These are phyloP conservation scores for Boletus hoseneyae DNA, from an alignment of 1,284 basidiomycete genomes.

Conservation along the genomic window DNA sequence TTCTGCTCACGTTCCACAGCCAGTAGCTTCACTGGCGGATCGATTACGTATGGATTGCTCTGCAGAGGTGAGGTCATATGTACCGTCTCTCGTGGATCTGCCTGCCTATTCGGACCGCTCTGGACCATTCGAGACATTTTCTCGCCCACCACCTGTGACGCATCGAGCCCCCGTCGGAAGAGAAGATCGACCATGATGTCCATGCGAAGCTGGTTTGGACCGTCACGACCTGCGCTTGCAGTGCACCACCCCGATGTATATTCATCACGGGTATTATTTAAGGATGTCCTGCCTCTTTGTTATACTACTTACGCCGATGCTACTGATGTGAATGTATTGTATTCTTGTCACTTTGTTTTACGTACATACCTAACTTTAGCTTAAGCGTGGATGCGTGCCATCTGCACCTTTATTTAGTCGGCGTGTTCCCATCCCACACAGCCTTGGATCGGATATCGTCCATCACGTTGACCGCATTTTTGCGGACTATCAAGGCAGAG, in stretches of 20 bases:
- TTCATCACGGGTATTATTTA: slow-evolving; percentile 18
- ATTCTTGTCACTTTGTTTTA: slow-evolving; percentile 10
- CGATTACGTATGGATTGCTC: slow-evolving; percentile 47
- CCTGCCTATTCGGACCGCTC: slow-evolving; percentile 13
- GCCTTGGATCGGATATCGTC: slow-evolving; percentile 10
- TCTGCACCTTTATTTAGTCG: not conserved
- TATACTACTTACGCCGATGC: slow-evolving; percentile 19
- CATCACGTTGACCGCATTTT: slow-evolving; percentile 14
- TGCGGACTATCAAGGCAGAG: slow-evolving; percentile 19
- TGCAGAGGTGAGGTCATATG: slow-evolving; percentile 46
- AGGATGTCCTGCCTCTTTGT: slow-evolving; percentile 11
- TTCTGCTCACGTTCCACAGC: slow-evolving; percentile 22
- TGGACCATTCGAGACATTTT: slow-evolving; percentile 33
- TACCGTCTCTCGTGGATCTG: slow-evolving; percentile 23
- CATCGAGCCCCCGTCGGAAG: slow-evolving; percentile 10
- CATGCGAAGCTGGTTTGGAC: not conserved
- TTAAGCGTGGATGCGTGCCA: not conserved
- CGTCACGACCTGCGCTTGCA: not conserved
- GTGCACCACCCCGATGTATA: not conserved
- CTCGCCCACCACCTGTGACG: slow-evolving; percentile 32
- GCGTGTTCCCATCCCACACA: slow-evolving; percentile 20
- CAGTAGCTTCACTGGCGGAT: slow-evolving; percentile 37
- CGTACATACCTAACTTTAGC: slow-evolving; percentile 20
- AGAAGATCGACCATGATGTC: slow-evolving; percentile 17
- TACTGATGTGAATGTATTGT: slow-evolving; percentile 26